Base-by-base conservation (phyloP, 768 basidiomycete genomes). In the Lactarius quietus region DNA sequence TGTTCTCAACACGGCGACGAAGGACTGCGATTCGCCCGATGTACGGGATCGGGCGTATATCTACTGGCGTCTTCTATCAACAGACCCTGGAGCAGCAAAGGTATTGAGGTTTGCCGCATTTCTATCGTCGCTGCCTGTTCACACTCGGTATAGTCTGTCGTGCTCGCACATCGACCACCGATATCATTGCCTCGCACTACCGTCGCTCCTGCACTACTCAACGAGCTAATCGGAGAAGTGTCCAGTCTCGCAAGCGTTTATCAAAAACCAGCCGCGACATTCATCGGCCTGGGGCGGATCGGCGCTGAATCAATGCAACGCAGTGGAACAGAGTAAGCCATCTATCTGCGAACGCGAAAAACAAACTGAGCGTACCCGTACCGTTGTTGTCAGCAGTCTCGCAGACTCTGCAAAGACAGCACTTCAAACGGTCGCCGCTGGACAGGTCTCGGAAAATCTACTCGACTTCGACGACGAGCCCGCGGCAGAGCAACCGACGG, bases 41-140 rank as follows among this genome's bases (percentile, higher is more conserved):
- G 93, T 99, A 18, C 84, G 97, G 48, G 97, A 99, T 75, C 83
- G 95, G 57, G 97, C 97, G 1, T 99, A 98, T 73, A 96, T 98
- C 45, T 98, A 98, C 73, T 99, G 97, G 97, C 83, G 97, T 66
- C 73, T 99, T 68, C 76, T 99, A 31, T 96, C 93, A 7, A 95
- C 93, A 62, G 96, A 99, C 75, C 93, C 95, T 1, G 92, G 86
- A 2, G 94, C 96, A 20, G 96, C 97, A 0, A 99, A 98, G 83
- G 95, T 92, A 67, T 57, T 78, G 66, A 36, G 12, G 10, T 1
- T 14, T 56, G 33, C 14, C 17, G 31, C 9, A n/a, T 61, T 55
- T 55, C 60, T 26, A 12, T 39, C 26, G 29, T 18, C 26, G 28
- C 28, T 20, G 57, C 15, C 61, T n/a, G 36, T 51, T 64, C 41